Percentiles rank a stretch among this genome's conserved stretches.
Evolutionary conservation across 2,329 filamentous ascomycete genomes (phyloP).

Genomic region (Massarina eburnea): DNA sequence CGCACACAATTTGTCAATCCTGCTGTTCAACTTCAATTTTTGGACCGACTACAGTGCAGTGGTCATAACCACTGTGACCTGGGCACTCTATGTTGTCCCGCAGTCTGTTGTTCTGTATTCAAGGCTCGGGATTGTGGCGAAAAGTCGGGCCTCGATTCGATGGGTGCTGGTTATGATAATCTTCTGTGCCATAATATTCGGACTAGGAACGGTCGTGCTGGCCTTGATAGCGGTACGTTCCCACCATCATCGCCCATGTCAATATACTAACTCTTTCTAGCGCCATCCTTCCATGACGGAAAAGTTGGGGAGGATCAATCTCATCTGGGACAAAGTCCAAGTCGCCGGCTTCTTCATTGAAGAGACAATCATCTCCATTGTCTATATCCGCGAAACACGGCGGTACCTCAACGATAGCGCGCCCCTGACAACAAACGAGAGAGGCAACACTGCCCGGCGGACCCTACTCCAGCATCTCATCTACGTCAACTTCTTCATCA

Average conservation of each 20-base stretch:
- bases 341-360: slow-evolving; percentile 45
- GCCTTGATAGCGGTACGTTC: slow-evolving; percentile 50
- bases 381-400: slow-evolving; percentile 56
- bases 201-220: slow-evolving; percentile 56
- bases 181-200: slow-evolving; percentile 53
- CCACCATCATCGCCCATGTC: no score
- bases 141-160: slow-evolving; percentile 39
- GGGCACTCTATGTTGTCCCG: slow-evolving; percentile 61
- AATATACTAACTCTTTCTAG: neutral
- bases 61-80: slow-evolving; percentile 54
- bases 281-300: neutral
- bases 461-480: slow-evolving; percentile 38
- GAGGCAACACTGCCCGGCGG: slow-evolving; percentile 7
- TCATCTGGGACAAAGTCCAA: slow-evolving; percentile 44
- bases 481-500: slow-evolving; percentile 43
- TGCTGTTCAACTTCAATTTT: slow-evolving; percentile 48
- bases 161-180: slow-evolving; percentile 59
- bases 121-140: slow-evolving; percentile 59
- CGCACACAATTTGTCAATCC: slow-evolving; percentile 42
- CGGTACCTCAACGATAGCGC: slow-evolving; percentile 38
- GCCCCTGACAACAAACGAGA: slow-evolving; percentile 14
- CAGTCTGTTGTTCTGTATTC: slow-evolving; percentile 64
- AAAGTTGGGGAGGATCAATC: slow-evolving; percentile 11
- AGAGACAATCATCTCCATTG: slow-evolving; percentile 37
- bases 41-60: slow-evolving; percentile 42